Base-by-base conservation (phyloP, 2,329 filamentous ascomycete species). In the Fusarium sp. region DNA sequence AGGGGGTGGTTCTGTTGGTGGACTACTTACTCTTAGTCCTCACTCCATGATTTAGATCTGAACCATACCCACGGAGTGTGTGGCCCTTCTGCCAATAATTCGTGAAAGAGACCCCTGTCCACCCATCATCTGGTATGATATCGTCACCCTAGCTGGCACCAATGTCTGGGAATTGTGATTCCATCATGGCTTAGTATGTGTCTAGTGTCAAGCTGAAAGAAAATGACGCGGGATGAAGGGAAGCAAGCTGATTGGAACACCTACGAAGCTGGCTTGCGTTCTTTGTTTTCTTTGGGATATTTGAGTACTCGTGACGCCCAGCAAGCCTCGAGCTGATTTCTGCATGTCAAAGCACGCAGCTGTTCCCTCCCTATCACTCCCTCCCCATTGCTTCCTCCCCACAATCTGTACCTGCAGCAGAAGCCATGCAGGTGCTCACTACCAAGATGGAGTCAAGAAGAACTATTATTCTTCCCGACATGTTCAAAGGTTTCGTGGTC, bases 401-500 rank as follows among this genome's bases (percentile, higher is more conserved):
- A n/a, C 17, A 17, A 12, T 8, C 24, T 28, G 24, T 38, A 30
- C 20, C 26, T 35, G 17, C 44, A 45, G 15, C 28, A 35, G 11
- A 22, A 14, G 41, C 5, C 13, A 69, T 69, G 64, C 41, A 62
- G 36, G 56, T 53, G 20, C n/a, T 36, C 28, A 36, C 45, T 28
- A 36, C 12, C 20, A 14, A 63, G 17, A 44, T 59, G 39, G n/a
- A 56, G 13, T 18, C 45, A 10, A 69, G 38, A 35, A 57, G 42
- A 22, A 51, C 57, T 28, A 44, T 69, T 3, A 20, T 54, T 5
- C 44, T 69, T 5, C 66, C 66, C 1, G 65, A 69, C 20, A 15
- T 69, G 10, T 69, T 69, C 24, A 56, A 53, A 9, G 65, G 50
- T 1, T 69, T 69, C 15, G 44, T 69, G 20, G 65, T 69, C 1